A percentile compares a stretch with the other conserved stretches of the same genome.
Evolutionary conservation across 1,139 yeast species (phyloP).

Genomic region (Suzukiozyma palmioleophila): DNA sequence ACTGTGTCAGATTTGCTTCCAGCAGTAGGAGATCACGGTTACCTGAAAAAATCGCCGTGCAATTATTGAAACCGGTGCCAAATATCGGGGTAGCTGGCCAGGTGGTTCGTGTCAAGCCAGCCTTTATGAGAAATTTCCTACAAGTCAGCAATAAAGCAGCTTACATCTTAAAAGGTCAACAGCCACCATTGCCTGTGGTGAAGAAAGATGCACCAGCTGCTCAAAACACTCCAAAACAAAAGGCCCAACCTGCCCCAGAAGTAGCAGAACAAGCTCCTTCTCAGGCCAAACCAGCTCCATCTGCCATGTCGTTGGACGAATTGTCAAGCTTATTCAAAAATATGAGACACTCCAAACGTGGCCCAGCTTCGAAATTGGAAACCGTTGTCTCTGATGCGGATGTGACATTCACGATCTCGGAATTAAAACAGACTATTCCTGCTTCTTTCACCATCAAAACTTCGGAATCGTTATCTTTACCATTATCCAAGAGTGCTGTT

Average conservation of each 20-base stretch:
- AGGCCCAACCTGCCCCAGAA: conserved; percentile 5
- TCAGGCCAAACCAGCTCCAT: conserved; percentile 6
- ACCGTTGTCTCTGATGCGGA: conserved; percentile 5
- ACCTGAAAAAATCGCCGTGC: conserved; percentile 57
- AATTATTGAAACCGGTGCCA: conserved; percentile 63
- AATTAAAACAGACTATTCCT: conserved; percentile 32
- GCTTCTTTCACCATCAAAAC: conserved; percentile 16
- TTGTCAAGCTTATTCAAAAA: conserved; percentile 33
- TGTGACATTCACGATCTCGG: conserved; percentile 24
- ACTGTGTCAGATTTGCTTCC: conserved; percentile 10
- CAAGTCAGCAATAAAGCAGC: conserved; percentile 72
- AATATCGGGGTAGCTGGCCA: conserved; percentile 65
- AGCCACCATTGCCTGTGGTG: conserved; percentile 62
- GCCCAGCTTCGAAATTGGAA: conserved; percentile 4
- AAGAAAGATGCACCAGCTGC: conserved; percentile 16
- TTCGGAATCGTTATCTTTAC: conserved; percentile 15
- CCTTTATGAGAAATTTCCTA: conserved; percentile 75
- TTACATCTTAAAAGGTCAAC: conserved; percentile 50
- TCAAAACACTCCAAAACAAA: conserved; percentile 7
- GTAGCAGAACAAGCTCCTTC: conserved; percentile 8
- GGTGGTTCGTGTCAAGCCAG: conserved; percentile 71
- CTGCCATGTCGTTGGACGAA: conserved; percentile 37
- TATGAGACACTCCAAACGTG: conserved; percentile 14
- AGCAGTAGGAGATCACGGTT: conserved; percentile 4
- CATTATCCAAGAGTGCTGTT: conserved; percentile 25